Conservation (phyloP, 257 asterid genomes). For the Jacaranda copaia region DNA sequence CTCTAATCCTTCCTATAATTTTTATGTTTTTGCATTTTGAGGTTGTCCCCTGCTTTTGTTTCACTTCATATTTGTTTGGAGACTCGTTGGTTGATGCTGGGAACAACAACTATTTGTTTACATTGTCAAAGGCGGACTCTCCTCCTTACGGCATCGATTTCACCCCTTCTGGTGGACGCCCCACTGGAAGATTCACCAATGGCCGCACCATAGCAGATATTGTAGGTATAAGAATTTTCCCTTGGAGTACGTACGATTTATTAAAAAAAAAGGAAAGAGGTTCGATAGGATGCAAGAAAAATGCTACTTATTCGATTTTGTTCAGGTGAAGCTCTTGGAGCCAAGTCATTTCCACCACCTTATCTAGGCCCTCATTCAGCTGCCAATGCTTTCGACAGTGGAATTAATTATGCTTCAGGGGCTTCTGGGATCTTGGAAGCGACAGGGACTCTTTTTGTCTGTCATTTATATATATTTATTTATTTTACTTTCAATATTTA, state of each 20-base stretch:
- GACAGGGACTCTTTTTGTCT: constrained; percentile 61
- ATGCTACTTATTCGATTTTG: neutral
- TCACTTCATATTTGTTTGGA: constrained; percentile 57
- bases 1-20: neutral
- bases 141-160: constrained; percentile 74
- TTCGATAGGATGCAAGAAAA: no score
- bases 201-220: constrained; percentile 64
- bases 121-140: constrained; percentile 55
- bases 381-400: constrained; percentile 42
- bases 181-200: constrained; percentile 68
- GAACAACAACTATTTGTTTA: constrained; percentile 56
- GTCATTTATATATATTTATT: no score
- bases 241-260: no score
- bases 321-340: constrained; percentile 56
- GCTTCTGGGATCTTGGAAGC: constrained; percentile 69
- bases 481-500: neutral
- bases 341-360: constrained; percentile 58
- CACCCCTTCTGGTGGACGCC: constrained; percentile 52
- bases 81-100: constrained; percentile 66
- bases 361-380: constrained; percentile 51
- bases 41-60: constrained; percentile 31
- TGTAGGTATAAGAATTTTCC: constrained; percentile 40
- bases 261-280: no score
- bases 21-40: constrained; percentile 20
- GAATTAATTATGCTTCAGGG: constrained; percentile 70